A percentile compares a stretch with the other conserved stretches of the same genome.
phyloP scores from a whole-genome alignment of 2,329 filamentous ascomycete species.

The Phaeoacremonium minimum region DNA sequence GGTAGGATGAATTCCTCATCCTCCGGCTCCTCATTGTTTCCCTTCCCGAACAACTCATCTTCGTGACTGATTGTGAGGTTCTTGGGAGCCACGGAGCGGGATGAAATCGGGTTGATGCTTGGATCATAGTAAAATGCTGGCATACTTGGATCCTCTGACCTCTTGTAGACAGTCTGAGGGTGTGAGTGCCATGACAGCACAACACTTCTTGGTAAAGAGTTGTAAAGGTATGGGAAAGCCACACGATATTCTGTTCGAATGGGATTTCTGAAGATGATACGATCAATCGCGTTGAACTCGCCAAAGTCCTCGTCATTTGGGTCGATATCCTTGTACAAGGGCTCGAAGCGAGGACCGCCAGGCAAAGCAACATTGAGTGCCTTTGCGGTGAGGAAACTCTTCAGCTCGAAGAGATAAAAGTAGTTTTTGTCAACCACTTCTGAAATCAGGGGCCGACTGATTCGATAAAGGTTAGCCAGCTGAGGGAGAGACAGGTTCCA shows the following conservation, averaged over 20 bases:
- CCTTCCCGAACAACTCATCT: constrained; percentile 84
- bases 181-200: constrained; percentile 91
- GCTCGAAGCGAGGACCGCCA: constrained; percentile 95
- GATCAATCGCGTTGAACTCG: constrained; percentile 98
- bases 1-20: constrained; percentile 86
- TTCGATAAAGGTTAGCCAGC: constrained; percentile 91
- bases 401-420: constrained; percentile 93
- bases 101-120: constrained; percentile 96
- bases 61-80: constrained; percentile 91
- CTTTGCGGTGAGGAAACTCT: constrained; percentile 94
- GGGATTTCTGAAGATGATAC: constrained; percentile 95
- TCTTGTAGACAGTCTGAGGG: constrained; percentile 87
- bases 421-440: constrained; percentile 96
- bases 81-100: constrained; percentile 86
- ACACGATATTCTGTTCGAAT: constrained; percentile 95
- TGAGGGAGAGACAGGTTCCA: constrained; percentile 93
- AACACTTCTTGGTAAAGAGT: constrained; percentile 91
- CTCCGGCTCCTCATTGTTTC: constrained; percentile 68
- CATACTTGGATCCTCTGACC: constrained; percentile 80
- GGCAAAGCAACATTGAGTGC: constrained; percentile 95
- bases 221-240: constrained; percentile 92
- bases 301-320: constrained; percentile 99
- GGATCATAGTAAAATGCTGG: constrained; percentile 98
- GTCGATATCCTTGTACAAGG: constrained; percentile 96
- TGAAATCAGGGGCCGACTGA: constrained; percentile 86